phyloP scores from a whole-genome alignment of 371 early-diverging fungal genomes.

The Mortierella sp. region DNA sequence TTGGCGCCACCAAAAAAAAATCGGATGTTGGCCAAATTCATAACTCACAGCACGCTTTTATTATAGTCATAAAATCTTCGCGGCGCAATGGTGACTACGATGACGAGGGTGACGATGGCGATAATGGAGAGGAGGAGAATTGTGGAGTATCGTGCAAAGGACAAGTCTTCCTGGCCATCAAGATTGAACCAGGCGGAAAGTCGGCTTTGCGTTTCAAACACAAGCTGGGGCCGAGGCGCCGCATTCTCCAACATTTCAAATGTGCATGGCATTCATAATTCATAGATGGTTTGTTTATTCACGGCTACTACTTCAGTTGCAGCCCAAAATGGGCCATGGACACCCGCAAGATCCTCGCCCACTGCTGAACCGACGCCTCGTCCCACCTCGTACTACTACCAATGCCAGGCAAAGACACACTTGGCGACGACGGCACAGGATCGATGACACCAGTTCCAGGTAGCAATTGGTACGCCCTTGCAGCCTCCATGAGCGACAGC shows the following conservation, averaged over 20 bases:
- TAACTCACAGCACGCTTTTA: too few species aligned
- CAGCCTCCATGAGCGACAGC: conserved; percentile 18
- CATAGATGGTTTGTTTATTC: not conserved
- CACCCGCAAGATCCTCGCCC: not conserved
- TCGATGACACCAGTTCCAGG: not conserved
- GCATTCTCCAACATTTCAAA: too few species aligned
- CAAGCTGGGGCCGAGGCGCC: too few species aligned
- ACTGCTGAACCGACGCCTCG: conserved; percentile 3
- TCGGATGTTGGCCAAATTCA: too few species aligned
- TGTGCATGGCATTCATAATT: not conserved
- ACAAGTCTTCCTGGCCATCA: too few species aligned
- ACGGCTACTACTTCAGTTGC: not conserved
- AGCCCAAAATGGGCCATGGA: conserved; percentile 2
- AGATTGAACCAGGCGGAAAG: too few species aligned
- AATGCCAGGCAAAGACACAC: not conserved
- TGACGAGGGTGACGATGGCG: not conserved
- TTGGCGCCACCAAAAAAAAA: not conserved
- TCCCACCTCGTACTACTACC: not conserved
- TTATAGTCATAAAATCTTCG: too few species aligned
- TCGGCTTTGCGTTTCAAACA: too few species aligned
- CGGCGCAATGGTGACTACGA: too few species aligned
- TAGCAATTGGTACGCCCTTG: conserved; percentile 2
- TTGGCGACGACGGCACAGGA: not conserved
- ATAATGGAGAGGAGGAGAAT: not conserved
- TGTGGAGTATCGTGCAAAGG: too few species aligned